phyloP scores from a whole-genome alignment of 2,329 filamentous ascomycete species.

The Diaporthe amygdali region DNA sequence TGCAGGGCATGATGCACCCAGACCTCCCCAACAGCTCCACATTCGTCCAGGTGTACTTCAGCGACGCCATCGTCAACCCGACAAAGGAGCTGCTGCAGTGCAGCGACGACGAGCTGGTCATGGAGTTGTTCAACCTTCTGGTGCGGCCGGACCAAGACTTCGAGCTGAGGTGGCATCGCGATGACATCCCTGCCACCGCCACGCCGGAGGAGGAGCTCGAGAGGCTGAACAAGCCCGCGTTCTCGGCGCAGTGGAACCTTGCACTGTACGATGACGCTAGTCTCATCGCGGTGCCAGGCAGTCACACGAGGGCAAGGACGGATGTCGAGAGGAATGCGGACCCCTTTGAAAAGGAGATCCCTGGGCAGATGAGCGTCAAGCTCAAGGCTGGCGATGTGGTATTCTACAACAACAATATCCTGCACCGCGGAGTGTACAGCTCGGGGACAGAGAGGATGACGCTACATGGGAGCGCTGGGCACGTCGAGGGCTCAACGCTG shows the following conservation, averaged over 20 bases:
- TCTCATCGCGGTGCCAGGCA: slow-evolving; percentile 78
- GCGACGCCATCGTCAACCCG: slow-evolving; percentile 63
- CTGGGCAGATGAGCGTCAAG: slow-evolving; percentile 51
- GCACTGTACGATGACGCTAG: slow-evolving; percentile 77
- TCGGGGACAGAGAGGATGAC: slow-evolving; percentile 66
- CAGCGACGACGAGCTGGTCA: slow-evolving; percentile 69
- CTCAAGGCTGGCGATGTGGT: slow-evolving; percentile 76
- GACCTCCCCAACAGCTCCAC: slow-evolving; percentile 36
- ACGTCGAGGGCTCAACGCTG: slow-evolving; percentile 55
- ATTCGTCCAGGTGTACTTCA: slow-evolving; percentile 78
- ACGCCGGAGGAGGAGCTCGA: slow-evolving; percentile 69
- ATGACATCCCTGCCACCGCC: slow-evolving; percentile 76
- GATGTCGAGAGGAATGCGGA: slow-evolving; percentile 70
- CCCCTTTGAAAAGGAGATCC: slow-evolving; percentile 50
- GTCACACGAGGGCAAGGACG: slow-evolving; percentile 74
- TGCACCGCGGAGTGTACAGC: slow-evolving; percentile 71
- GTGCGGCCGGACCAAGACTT: slow-evolving; percentile 76
- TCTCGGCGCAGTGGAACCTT: slow-evolving; percentile 88
- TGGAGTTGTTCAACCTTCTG: slow-evolving; percentile 89
- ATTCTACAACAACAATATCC: slow-evolving; percentile 87
- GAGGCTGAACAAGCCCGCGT: slow-evolving; percentile 64
- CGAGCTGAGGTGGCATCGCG: slow-evolving; percentile 82
- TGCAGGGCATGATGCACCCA: slow-evolving; percentile 27
- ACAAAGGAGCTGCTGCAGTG: slow-evolving; percentile 68
- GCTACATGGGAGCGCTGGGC: slow-evolving; percentile 72